Percentiles rank a stretch among this genome's conserved stretches.
Conservation (phyloP, 2,329 filamentous ascomycete genomes). For the Alternaria arbusti region DNA sequence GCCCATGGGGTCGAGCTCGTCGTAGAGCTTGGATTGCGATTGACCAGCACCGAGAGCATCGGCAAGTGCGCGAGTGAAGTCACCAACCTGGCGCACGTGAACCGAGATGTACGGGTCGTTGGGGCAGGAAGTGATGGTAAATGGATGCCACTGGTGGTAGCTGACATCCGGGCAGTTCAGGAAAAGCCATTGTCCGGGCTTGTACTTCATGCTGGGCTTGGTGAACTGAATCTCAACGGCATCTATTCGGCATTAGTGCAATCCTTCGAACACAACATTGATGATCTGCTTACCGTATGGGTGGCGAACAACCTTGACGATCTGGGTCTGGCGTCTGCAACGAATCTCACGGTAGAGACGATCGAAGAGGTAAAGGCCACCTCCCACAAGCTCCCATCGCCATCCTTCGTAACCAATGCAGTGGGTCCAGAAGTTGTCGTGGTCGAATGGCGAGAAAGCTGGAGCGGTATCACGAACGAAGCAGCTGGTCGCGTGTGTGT, state of each 20-base stretch:
- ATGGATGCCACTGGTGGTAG: constrained; percentile 94
- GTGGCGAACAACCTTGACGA: constrained; percentile 92
- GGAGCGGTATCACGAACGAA: constrained; percentile 85
- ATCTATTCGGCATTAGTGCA: constrained; percentile 60
- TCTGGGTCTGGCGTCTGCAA: constrained; percentile 81
- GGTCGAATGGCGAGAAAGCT: constrained; percentile 83
- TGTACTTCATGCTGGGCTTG: constrained; percentile 97
- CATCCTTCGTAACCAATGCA: constrained; percentile 96
- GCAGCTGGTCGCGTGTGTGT: constrained; percentile 94
- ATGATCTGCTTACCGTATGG: constrained; percentile 74
- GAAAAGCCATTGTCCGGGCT: constrained; percentile 98
- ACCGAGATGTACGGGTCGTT: constrained; percentile 94
- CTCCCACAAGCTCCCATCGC: constrained; percentile 93
- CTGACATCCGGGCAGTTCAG: constrained; percentile 90
- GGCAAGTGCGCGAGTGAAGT: constrained; percentile 93
- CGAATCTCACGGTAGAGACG: constrained; percentile 91
- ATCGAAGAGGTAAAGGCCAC: constrained; percentile 84
- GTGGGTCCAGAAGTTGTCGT: constrained; percentile 82
- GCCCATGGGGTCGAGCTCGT: constrained; percentile 87
- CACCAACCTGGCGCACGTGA: constrained; percentile 94
- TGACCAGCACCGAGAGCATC: constrained; percentile 91
- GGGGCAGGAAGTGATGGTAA: constrained; percentile 98
- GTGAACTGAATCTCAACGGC: constrained; percentile 96
- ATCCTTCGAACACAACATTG: background rate
- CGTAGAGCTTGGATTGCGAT: constrained; percentile 87